A percentile compares a stretch with the other conserved stretches of the same genome.
Evolutionary conservation across 1,139 yeast genomes (phyloP).

Genomic region (Candida sanyaensis): DNA sequence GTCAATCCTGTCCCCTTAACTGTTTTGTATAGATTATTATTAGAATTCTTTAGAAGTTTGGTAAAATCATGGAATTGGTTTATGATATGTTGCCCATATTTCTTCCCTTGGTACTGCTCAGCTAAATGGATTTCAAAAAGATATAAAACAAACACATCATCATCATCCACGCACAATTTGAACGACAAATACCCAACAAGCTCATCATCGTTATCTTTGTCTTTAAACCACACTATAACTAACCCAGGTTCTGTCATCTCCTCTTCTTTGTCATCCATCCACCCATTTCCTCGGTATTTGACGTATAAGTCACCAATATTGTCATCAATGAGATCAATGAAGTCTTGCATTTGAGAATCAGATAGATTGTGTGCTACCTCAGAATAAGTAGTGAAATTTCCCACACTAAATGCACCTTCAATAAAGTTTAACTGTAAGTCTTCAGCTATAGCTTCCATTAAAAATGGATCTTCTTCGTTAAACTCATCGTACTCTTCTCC

Average conservation of each 20-base stretch:
- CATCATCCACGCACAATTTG: constrained; percentile 35
- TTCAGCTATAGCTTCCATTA: constrained; percentile 16
- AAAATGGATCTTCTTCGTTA: constrained; percentile 15
- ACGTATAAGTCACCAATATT: constrained; percentile 35
- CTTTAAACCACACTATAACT: constrained; percentile 33
- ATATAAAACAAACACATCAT: constrained; percentile 39
- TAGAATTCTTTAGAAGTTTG: constrained; percentile 13
- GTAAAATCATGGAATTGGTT: constrained; percentile 28
- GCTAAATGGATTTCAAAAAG: constrained; percentile 56
- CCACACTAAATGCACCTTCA: constrained; percentile 1
- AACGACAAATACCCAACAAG: constrained; percentile 48
- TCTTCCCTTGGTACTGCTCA: constrained; percentile 26
- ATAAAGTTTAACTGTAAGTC: constrained; percentile 5
- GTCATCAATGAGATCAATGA: constrained; percentile 27
- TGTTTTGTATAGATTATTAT: constrained; percentile 7
- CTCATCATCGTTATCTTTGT: constrained; percentile 14
- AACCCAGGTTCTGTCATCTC: constrained; percentile 52
- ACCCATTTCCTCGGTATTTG: constrained; percentile 35
- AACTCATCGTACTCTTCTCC: constrained; percentile 14
- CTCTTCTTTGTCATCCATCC: constrained; percentile 43
- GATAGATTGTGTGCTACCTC: constrained; percentile 5
- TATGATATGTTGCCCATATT: constrained; percentile 39
- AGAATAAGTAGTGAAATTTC: constrained; percentile 1
- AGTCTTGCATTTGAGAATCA: constrained; percentile 15
- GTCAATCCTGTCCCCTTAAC: constrained; percentile 45